Evolutionary conservation across 306 rosid species (phyloP).

Genomic region (Cucumis hystrix): DNA sequence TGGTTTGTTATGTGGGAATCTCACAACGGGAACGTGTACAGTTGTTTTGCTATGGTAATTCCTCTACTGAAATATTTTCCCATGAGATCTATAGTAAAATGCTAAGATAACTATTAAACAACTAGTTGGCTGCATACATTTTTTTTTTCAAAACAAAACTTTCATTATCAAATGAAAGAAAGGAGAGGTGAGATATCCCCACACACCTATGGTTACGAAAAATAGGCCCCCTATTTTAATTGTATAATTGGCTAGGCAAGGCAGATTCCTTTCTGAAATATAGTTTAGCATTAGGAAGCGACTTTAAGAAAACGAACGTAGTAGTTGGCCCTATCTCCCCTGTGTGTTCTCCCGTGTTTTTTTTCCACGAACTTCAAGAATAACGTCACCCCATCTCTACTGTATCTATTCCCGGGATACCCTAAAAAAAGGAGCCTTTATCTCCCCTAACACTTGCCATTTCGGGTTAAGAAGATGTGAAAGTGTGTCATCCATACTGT

Average conservation of each 20-base stretch:
- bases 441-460: too few species aligned
- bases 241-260: background rate
- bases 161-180: too few species aligned
- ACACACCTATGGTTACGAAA: background rate
- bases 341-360: background rate
- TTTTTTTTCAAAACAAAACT: too few species aligned
- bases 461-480: too few species aligned
- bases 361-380: background rate
- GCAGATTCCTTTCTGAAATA: background rate
- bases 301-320: background rate
- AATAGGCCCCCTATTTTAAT: background rate
- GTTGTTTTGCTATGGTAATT: slow-evolving; percentile 51
- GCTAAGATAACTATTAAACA: background rate
- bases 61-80: slow-evolving; percentile 9
- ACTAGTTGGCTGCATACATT: background rate
- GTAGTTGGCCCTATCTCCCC: background rate
- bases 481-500: too few species aligned
- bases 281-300: background rate
- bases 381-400: background rate
- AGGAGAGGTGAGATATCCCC: too few species aligned
- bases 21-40: slow-evolving; percentile 31
- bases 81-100: background rate
- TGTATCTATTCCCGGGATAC: too few species aligned
- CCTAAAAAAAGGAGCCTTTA: too few species aligned
- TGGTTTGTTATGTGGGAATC: slow-evolving; percentile 18